Conservation (phyloP, 164 flowering plant genomes). For the Cinnamomum micranthum region DNA sequence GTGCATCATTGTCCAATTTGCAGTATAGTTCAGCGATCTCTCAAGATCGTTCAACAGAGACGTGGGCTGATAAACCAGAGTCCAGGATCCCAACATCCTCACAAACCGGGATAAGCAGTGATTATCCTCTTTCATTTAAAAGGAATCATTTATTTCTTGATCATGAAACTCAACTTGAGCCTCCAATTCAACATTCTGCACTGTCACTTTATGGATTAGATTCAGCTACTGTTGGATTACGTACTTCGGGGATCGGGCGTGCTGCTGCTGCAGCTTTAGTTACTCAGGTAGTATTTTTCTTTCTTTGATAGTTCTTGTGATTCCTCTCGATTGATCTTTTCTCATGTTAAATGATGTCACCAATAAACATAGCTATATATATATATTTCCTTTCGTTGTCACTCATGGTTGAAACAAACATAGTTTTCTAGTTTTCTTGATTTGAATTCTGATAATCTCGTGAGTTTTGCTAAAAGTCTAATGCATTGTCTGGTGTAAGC, state of each 20-base stretch:
- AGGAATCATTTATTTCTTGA: conserved; percentile 58
- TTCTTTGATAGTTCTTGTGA: neutral
- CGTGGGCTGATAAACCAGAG: conserved; percentile 47
- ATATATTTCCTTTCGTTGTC: too few relatives aligned
- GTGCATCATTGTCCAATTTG: conserved; percentile 5
- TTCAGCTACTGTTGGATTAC: conserved; percentile 42
- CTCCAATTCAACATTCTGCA: conserved; percentile 40
- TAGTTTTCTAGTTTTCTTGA: too few relatives aligned
- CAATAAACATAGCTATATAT: too few relatives aligned
- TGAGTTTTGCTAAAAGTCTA: too few relatives aligned
- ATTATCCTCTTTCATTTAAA: conserved; percentile 48
- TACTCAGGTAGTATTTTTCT: conserved; percentile 49
- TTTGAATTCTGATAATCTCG: too few relatives aligned
- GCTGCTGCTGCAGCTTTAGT: conserved; percentile 56
- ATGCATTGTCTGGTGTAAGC: too few relatives aligned
- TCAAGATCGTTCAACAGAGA: conserved; percentile 52
- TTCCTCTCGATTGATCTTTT: too few relatives aligned
- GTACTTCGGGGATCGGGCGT: conserved; percentile 54
- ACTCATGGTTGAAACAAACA: too few relatives aligned
- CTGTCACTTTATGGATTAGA: conserved; percentile 67
- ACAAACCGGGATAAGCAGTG: conserved; percentile 38
- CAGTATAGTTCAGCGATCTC: conserved; percentile 47
- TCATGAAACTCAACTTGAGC: conserved; percentile 57
- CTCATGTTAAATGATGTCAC: too few relatives aligned
- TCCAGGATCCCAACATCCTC: conserved; percentile 31